Percentiles rank a stretch among this genome's conserved stretches.
phyloP scores from a whole-genome alignment of 164 flowering plant species.

The Vitis rotundifolia region DNA sequence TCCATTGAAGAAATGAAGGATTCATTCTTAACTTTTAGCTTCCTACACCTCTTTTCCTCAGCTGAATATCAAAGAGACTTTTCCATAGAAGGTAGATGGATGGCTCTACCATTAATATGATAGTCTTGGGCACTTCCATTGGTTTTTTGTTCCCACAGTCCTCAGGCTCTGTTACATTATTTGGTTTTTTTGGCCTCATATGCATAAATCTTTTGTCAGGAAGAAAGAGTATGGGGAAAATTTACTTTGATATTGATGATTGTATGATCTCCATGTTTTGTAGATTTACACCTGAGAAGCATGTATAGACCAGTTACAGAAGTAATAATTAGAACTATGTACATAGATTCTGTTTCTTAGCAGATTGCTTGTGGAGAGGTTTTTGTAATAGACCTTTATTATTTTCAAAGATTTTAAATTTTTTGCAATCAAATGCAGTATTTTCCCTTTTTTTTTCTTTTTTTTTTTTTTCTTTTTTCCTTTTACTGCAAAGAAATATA shows the following conservation, averaged over 20 bases:
- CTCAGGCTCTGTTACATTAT: neutral
- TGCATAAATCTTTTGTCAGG: too few relatives aligned
- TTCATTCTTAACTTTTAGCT: neutral
- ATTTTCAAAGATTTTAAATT: too few relatives aligned
- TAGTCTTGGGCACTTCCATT: too few relatives aligned
- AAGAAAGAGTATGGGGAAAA: neutral
- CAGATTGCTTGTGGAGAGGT: neutral
- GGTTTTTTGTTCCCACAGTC: neutral
- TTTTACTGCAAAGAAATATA: too few relatives aligned
- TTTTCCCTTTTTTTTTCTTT: too few relatives aligned
- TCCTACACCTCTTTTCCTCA: neutral
- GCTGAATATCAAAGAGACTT: neutral
- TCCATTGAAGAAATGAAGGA: neutral
- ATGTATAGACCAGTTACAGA: neutral
- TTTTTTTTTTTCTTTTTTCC: too few relatives aligned
- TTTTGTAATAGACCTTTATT: too few relatives aligned
- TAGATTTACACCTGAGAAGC: neutral
- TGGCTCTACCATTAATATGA: too few relatives aligned
- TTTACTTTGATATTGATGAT: neutral
- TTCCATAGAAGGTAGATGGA: neutral
- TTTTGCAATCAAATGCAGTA: too few relatives aligned
- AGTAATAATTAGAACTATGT: neutral
- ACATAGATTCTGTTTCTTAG: neutral
- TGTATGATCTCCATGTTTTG: neutral
- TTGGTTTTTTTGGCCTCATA: neutral